These are phyloP conservation scores for Exutisphaerella laricina DNA, from an alignment of 2,329 filamentous ascomycete genomes.

Conservation along the genomic window DNA sequence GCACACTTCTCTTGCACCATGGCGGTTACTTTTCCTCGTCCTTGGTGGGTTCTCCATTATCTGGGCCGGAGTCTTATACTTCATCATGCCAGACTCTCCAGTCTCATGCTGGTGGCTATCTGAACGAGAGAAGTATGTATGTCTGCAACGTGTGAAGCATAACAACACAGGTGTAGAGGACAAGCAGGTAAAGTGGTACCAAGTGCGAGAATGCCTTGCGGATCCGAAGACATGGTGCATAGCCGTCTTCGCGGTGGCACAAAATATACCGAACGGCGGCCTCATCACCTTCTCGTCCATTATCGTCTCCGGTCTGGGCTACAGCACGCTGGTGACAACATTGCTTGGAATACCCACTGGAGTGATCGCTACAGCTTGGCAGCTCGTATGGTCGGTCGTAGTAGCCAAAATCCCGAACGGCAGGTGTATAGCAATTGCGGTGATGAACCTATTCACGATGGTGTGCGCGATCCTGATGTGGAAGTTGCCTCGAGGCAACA, in stretches of 20 bases:
- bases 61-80: slow-evolving; percentile 6
- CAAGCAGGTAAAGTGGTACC: slow-evolving; percentile 39
- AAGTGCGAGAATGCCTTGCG: slow-evolving; percentile 49
- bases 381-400: too few species aligned
- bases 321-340: slow-evolving; percentile 7
- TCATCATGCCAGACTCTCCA: slow-evolving; percentile 13
- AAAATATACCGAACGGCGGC: slow-evolving; percentile 18
- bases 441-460: too few species aligned
- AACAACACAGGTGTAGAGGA: slow-evolving; percentile 18
- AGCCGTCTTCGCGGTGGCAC: slow-evolving; percentile 12
- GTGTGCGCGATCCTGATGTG: too few species aligned
- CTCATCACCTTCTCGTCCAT: slow-evolving; percentile 11
- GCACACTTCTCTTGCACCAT: too few species aligned
- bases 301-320: slow-evolving; percentile 13
- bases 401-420: too few species aligned
- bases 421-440: too few species aligned
- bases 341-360: slow-evolving; percentile 13
- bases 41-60: slow-evolving; percentile 36
- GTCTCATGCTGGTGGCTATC: slow-evolving; percentile 7
- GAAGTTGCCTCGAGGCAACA: too few species aligned
- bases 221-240: slow-evolving; percentile 54
- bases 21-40: slow-evolving; percentile 42
- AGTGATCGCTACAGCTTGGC: slow-evolving; percentile 12
- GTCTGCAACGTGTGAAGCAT: slow-evolving; percentile 8
- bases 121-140: slow-evolving; percentile 12